These are phyloP conservation scores for Aspergillus phoenicis DNA, from an alignment of 2,329 filamentous ascomycete species.

Conservation along the genomic window DNA sequence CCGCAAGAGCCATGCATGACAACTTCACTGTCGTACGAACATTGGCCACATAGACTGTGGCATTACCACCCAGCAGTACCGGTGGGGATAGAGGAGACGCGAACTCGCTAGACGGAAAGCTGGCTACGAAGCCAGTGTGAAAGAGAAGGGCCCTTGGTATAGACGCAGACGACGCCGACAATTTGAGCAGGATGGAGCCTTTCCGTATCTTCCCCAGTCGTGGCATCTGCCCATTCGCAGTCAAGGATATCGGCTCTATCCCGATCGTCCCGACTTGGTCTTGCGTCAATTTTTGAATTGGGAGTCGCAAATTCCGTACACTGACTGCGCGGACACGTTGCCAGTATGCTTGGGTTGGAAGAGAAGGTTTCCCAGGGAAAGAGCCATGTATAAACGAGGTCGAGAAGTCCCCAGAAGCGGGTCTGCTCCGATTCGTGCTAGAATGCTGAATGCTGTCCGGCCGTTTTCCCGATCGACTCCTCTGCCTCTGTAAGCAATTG, in stretches of 20 bases:
- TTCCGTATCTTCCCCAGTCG: conserved; percentile 59
- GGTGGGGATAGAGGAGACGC: conserved; percentile 48
- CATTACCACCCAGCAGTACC: conserved; percentile 56
- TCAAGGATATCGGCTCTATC: conserved; percentile 52
- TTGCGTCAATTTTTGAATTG: conserved; percentile 72
- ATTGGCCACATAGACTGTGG: conserved; percentile 83
- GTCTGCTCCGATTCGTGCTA: conserved; percentile 34
- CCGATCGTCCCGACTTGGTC: conserved; percentile 92
- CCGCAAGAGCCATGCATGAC: conserved; percentile 53
- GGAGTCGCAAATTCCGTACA: conserved; percentile 82
- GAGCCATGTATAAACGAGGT: conserved; percentile 34
- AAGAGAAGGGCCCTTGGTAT: conserved; percentile 30
- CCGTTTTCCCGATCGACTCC: conserved; percentile 20
- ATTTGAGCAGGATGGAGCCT: conserved; percentile 78
- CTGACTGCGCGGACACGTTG: conserved; percentile 78
- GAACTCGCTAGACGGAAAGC: conserved; percentile 66
- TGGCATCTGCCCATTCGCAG: conserved; percentile 26
- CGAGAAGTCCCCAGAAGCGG: conserved; percentile 37
- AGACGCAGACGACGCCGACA: conserved; percentile 57
- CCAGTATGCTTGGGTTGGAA: conserved; percentile 70
- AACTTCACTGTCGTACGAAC: conserved; percentile 80
- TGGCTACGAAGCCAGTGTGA: conserved; percentile 71
- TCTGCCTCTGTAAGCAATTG: conserved; percentile 24
- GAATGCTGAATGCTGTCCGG: conserved; percentile 25
- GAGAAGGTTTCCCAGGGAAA: conserved; percentile 49